Evolutionary conservation across 345 rosid genomes (phyloP), one percentile per base, ranked within the genome.

Genomic region (Rubroshorea leprosula): DNA sequence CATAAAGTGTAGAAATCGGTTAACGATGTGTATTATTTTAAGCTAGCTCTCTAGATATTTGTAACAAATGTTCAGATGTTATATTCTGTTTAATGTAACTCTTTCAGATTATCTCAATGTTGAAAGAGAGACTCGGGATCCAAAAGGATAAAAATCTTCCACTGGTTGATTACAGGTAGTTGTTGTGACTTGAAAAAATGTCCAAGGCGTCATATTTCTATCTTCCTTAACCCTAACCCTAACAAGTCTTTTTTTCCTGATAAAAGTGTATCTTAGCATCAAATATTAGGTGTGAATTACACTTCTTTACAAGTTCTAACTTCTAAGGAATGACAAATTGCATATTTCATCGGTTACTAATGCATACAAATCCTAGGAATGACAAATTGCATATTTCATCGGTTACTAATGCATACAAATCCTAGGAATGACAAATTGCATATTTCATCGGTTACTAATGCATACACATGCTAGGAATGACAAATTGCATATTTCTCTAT

Each of bases 121-220:
- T 92, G 66, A 92, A 89, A 77, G 84, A 86, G 74, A 92, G 76
- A 77, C 86, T 92, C 61, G 89, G 90, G 61, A 76, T 89, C 9
- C 61, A 77, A 41, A 78, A 77, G 56, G 93, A 89, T 26, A 84
- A 92, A 74, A 75, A 56, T 56, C 90, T 92, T 67, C 83, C 78
- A 15, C 75, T 74, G 70, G 90, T 86, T 62, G 80, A 86, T 72
- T 84, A 88, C 80, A 75, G 74, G 98, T 92, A 80, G 55, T 72
- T 53, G 19, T 39, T 39, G 16, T 47, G 44, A 17, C 48, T 27
- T 31, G 22, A 24, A 39, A 27, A 16, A 26, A 43, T 22, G 25
- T 26, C 62, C 29, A 55, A 55, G 66, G 60, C 41, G 23, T 31
- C 16, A 20, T 39, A 12, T 49, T 35, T 47, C 9, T 35, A 6